Evolutionary conservation across 2,329 filamentous ascomycete species (phyloP).

Genomic region (Colletotrichum tropicicola): DNA sequence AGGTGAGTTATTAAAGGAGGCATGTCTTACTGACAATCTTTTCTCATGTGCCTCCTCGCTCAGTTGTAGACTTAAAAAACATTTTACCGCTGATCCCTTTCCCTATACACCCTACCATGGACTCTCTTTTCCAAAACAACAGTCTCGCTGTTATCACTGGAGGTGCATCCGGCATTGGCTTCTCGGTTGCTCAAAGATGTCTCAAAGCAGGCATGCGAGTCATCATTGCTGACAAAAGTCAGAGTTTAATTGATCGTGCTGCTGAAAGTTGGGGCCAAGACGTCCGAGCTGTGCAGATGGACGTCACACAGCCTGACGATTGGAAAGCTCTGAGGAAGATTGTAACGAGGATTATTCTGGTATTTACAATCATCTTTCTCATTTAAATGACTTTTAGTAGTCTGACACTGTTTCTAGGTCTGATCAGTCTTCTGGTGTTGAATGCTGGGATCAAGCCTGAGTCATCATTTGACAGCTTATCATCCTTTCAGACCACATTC

Average conservation of each 20-base stretch:
- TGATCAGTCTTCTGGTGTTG: background rate
- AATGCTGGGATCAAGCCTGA: constrained; percentile 3
- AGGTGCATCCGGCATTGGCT: constrained; percentile 79
- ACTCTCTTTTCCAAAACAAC: background rate
- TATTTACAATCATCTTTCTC: background rate
- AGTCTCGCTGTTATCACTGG: constrained; percentile 77
- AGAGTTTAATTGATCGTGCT: background rate
- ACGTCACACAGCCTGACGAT: background rate
- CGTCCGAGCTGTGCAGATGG: background rate
- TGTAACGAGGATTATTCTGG: background rate
- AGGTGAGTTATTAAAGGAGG: too few species aligned
- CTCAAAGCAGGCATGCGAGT: constrained; percentile 75
- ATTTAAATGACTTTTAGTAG: background rate
- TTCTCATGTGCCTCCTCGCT: background rate
- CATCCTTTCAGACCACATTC: constrained; percentile 2
- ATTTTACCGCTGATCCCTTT: too few species aligned
- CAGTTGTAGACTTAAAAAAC: background rate
- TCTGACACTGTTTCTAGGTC: background rate
- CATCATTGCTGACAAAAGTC: background rate
- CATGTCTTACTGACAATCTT: too few species aligned
- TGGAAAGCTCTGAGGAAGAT: background rate
- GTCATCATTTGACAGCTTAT: background rate
- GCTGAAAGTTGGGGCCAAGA: background rate
- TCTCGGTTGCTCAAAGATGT: constrained; percentile 77
- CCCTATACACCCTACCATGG: background rate